These are phyloP conservation scores for Macadamia tetraphylla DNA, from an alignment of 164 flowering plant genomes.

Conservation along the genomic window DNA sequence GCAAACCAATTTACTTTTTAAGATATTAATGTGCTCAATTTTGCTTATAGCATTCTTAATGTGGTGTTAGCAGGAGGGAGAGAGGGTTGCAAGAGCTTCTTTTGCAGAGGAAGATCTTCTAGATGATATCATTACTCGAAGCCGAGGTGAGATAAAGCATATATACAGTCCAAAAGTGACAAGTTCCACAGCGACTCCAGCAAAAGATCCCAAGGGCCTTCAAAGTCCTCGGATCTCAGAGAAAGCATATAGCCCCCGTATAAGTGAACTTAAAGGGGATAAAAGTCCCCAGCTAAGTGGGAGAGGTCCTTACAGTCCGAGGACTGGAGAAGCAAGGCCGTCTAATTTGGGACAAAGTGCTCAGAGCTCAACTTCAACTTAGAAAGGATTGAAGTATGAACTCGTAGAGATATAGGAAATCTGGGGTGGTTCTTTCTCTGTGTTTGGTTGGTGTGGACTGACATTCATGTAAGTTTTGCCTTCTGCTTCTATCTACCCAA, in stretches of 20 bases:
- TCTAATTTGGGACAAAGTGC: constrained; percentile 59
- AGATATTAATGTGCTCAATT: neutral
- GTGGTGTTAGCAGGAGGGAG: constrained; percentile 43
- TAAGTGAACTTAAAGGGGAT: constrained; percentile 48
- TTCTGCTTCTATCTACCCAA: neutral
- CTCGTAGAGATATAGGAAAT: constrained; percentile 8
- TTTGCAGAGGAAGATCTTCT: constrained; percentile 64
- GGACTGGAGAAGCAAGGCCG: constrained; percentile 30
- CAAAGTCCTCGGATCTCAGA: constrained; percentile 54
- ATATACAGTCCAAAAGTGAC: constrained; percentile 70
- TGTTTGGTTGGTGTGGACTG: neutral
- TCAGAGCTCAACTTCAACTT: constrained; percentile 17
- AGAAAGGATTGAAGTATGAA: constrained; percentile 5
- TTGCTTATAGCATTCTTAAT: neutral
- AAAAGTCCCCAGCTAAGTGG: constrained; percentile 43
- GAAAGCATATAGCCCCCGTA: constrained; percentile 59
- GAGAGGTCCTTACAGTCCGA: constrained; percentile 44
- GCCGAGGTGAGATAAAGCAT: constrained; percentile 82
- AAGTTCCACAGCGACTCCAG: constrained; percentile 76
- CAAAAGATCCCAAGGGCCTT: constrained; percentile 36
- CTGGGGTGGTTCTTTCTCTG: constrained; percentile 2
- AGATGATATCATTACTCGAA: constrained; percentile 81
- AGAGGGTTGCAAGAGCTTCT: constrained; percentile 38
- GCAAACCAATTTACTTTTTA: no score
- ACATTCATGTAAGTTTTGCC: neutral